Base-by-base conservation (phyloP, 768 basidiomycete genomes). In the Leccinum subgranulosum region DNA sequence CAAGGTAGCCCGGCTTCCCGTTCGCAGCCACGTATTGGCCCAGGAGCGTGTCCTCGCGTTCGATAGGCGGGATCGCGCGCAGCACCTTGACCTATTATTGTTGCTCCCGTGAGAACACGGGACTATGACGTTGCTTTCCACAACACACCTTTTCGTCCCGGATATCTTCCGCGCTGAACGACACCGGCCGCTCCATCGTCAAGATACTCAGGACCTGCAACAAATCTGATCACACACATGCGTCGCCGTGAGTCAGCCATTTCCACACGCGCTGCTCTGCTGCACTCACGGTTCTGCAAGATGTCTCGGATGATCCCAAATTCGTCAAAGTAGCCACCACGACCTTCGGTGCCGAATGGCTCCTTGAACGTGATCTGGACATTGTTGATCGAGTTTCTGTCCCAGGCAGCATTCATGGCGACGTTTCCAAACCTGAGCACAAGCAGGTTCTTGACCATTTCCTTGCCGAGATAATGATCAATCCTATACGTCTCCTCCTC, bases 361-460 rank as follows among this genome's bases (percentile, higher is more conserved):
- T 98, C 97, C 79, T 98, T 98, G 85, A 98, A 98, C 15, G 94
- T 97, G 75, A 98, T 97, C 74, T 99, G 97, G 33, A 99, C 94
- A 69, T 94, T 98, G 76, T 84, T 86, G 77, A 99, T 89, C 59
- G 86, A 92, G 74, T 95, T 93, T 75, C 92, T 96, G 78, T 98
- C 95, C 92, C 95, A 97, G 39, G 84, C 83, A 28, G 92, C 85
- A 61, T 85, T 85, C 79, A 97, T 74, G 25, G 94, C 90, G 63
- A 94, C 76, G 75, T 99, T 99, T 61, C 93, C 96, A 67, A 99
- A 99, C 33, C 96, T 87, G 53, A 98, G 79, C 28, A 98, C 92
- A 61, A 98, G 88, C 55, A 99, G 73, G 74, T 98, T 99, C 82
- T 99, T 99, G 70, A 98, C 92, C 96, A 99, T 98, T 82, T 99